Base-by-base conservation (phyloP, 176 grass and related monocot genomes). In the Oropetium thomaeum region DNA sequence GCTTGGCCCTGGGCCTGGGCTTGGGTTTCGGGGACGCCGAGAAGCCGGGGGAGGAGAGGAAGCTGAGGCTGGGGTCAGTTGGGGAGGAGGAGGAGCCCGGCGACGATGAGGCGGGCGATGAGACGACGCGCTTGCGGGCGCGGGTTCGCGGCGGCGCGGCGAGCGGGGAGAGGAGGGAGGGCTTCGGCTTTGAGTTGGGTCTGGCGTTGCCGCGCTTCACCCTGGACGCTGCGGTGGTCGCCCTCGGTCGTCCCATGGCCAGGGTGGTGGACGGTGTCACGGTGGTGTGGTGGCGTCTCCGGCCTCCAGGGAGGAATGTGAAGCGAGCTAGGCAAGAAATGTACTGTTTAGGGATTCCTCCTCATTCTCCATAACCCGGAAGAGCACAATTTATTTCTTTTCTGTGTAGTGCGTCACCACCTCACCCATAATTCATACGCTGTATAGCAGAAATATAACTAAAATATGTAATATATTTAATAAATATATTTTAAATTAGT, bases 211-310 rank as follows among this genome's bases (percentile, higher is more conserved):
- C 33, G 3, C 53, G 64, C 53, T 30, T 69, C 13, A 26, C 14
- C 62, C 40, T 74, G 37, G 66, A 34, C 13, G 69, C 29, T 20
- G 75, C 76, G 60, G 68, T 11, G 12, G 69, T 41, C 13, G 61
- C 61, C 31, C 76, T 55, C 13, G 61, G 68, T 7, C 70, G 74
- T 44, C 77, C 75, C 83, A 79, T 85, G 83, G 60, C 51, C 28
- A 30, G 17, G 13, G 39, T 19, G 53, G 37, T n/a, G n/a, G n/a
- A n/a, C n/a, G n/a, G n/a, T n/a, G n/a, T n/a, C n/a, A n/a, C n/a
- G n/a, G n/a, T n/a, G n/a, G n/a, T n/a, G 9, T 10, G 39, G 30
- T 51, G 47, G 47, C 47, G 47, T 51, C 17, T 51, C 47, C 14
- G 14, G 43, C 14, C 43, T 47, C 17, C 47, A 19, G 17, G 19